Percentiles rank a stretch among this genome's conserved stretches.
Evolutionary conservation across 1,139 yeast species (phyloP).

Genomic region (Saccharomyces hybrid): DNA sequence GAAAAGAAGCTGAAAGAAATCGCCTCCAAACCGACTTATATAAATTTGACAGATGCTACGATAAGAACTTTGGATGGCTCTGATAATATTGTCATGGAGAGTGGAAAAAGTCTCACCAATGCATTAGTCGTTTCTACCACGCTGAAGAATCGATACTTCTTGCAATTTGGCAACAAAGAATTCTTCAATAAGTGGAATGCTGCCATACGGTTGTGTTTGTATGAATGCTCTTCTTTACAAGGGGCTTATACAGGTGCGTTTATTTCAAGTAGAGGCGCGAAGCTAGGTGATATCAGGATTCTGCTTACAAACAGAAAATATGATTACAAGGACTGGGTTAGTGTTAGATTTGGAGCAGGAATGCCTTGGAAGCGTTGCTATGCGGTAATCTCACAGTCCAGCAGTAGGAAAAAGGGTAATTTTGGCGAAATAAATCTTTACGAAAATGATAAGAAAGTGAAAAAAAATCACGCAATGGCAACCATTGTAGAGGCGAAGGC

Average conservation of each 20-base stretch:
- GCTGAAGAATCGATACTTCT: constrained; percentile 71
- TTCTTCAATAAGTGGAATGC: constrained; percentile 65
- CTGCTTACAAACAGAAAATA: constrained; percentile 78
- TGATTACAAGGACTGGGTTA: constrained; percentile 89
- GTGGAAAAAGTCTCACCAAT: constrained; percentile 67
- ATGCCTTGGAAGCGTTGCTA: constrained; percentile 97
- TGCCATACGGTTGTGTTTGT: constrained; percentile 70
- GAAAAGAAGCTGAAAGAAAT: constrained; percentile 44
- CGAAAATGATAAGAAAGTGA: constrained; percentile 53
- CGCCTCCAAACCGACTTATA: constrained; percentile 71
- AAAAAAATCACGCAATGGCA: constrained; percentile 70
- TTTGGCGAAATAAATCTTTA: constrained; percentile 53
- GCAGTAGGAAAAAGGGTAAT: constrained; percentile 37
- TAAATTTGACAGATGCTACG: constrained; percentile 87
- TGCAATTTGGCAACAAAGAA: constrained; percentile 61
- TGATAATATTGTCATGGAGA: constrained; percentile 75
- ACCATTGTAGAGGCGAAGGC: constrained; percentile 62
- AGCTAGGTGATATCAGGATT: constrained; percentile 78
- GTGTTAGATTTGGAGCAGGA: constrained; percentile 91
- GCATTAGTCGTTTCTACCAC: constrained; percentile 87
- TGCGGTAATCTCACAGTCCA: constrained; percentile 79
- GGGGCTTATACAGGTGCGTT: constrained; percentile 95
- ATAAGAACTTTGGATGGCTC: constrained; percentile 68
- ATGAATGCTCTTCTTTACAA: constrained; percentile 74
- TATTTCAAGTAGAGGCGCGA: constrained; percentile 78